Base-by-base conservation (phyloP, 225 moss, liverwort and hornwort genomes). In the Neckera pumila region DNA sequence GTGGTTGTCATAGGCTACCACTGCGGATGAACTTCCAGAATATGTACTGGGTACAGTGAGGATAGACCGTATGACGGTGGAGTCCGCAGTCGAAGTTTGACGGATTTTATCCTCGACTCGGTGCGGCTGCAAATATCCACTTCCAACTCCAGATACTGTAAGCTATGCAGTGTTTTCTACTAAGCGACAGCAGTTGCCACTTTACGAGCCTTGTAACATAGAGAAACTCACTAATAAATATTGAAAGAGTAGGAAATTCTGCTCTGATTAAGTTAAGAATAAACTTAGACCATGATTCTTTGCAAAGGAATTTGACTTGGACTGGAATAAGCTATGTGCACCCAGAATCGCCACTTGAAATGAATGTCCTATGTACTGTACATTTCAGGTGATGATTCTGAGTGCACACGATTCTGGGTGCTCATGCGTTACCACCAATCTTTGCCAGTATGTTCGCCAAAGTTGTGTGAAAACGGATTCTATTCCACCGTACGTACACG, bases 31-130 rank as follows among this genome's bases (percentile, higher is more conserved):
- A 86, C 89, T 95, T 57, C 95, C 95, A n/a, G 95, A 96, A 86
- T 95, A 95, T 88, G 45, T 95, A 49, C 65, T 96, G 66, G 95
- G 95, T 42, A 91, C 93, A 83, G 88, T 94, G 72, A 90, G 93
- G 79, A 90, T 96, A 53, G 89, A 93, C 82, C 94, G 95, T 25
- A 91, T 95, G 71, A 91, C 92, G 53, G 84, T 94, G 90, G 95
- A 96, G 69, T 90, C 91, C 21, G 95, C 94, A 69, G 90, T 91
- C 21, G 71, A 86, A 71, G 53, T 88, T 80, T 93, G 73, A 92
- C 72, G 79, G 60, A 65, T 59, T 77, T 40, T 13, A 25, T 60
- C 77, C 73, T 70, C 45, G 8, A 83, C 73, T 72, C 28, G 58
- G 54, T 61, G n/a, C 57, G 40, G 54, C 80, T 80, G 66, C 73